Evolutionary conservation across 2,329 filamentous ascomycete species (phyloP), one percentile per base, ranked within the genome.

Genomic region (Cercospora zeina): DNA sequence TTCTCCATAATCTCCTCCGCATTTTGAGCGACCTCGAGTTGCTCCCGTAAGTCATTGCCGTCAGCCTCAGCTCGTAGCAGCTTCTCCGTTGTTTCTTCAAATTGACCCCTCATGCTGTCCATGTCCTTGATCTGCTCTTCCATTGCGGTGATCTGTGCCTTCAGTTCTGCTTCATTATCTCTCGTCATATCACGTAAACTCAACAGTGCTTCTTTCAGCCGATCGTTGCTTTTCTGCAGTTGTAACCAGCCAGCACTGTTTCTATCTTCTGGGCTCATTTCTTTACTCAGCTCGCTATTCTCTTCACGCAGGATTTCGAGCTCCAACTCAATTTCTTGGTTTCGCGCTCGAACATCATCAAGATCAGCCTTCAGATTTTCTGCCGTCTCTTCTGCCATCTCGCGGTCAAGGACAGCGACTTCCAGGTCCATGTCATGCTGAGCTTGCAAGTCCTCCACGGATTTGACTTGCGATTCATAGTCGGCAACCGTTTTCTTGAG

Each of bases 1-100:
- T 96, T 89, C 75, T 96, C 93, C 64, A 97, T 92, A 85, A 97
- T 93, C 68, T 96, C 90, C 74, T 97, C 95, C 11, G 91, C 90
- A 4, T 90, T 90, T 9, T 95, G 82, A 6, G 91, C 91, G 54
- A 89, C 90, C 70, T 99, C 93, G 2, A 99, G 84, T 75, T 97
- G 95, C 73, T 96, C 89, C 55, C 90, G 88, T 11, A 99, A 84
- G 70, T 97, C 91, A 67, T 95, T 89, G 45, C 95, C 87, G 37
- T 87, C 87, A 9, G 86, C 83, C 72, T 97, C 89, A 0, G 87
- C 85, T 58, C 89, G 84, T 3, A 85, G 77, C 10, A 97, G 78
- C 73, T 89, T 91, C 68, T 90, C 89, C 70, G 90, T 89, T 1
- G 86, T 83, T 11, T 83, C 79, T 24, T 87, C 83, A 68, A 89